Evolutionary conservation across 2,329 filamentous ascomycete genomes (phyloP), one percentile per base, ranked within the genome.

Genomic region (Ceratocystis cacaofunesta): DNA sequence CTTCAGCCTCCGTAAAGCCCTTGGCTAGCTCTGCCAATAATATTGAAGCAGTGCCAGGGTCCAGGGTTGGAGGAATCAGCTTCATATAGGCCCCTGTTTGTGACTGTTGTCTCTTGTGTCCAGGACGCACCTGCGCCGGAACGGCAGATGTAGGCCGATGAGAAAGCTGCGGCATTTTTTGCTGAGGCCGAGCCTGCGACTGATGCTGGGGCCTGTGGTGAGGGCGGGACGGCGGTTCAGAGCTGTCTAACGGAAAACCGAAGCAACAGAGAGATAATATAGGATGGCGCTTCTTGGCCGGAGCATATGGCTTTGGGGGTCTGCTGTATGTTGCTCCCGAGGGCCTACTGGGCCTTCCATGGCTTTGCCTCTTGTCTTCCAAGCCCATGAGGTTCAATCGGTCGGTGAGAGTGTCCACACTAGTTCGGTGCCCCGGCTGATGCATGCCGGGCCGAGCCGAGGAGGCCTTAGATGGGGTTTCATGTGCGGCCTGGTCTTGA

Each of bases 371-470:
- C 43, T 75, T 74, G 62, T 76, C 74, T 44, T 85, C 78, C 48
- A 91, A 75, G 58, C 89, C 83, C n/a, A 90, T 74, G 22, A 94
- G 77, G 2, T 90, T 90, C 3, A 96, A 77, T 57, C 89, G 80
- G 69, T 90, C 89, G 52, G 91, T 85, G 66, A 97, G 77, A 0
- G 91, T 95, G 74, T 99, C 94, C 65, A 97, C 81, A 71, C 92
- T 96, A 43, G 85, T 87, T 63, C 89, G 80, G 66, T 83, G 79
- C 70, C 74, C 3, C 85, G 82, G 28, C 25, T 60, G 43, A 8
- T 19, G 41, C 43, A 30, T 25, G 25, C 15, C 6, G 17, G 61
- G 43, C 44, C 57, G 50, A 22, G 41, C 19, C 6, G 43, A 36
- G 5, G 36, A 44, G 30, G 25, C 22, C 36, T 57, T 67, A 5